A percentile compares a stretch with the other conserved stretches of the same genome.
phyloP scores from a whole-genome alignment of 192 early-diverging fungal genomes.

The Borealophlyctis nickersoniae region DNA sequence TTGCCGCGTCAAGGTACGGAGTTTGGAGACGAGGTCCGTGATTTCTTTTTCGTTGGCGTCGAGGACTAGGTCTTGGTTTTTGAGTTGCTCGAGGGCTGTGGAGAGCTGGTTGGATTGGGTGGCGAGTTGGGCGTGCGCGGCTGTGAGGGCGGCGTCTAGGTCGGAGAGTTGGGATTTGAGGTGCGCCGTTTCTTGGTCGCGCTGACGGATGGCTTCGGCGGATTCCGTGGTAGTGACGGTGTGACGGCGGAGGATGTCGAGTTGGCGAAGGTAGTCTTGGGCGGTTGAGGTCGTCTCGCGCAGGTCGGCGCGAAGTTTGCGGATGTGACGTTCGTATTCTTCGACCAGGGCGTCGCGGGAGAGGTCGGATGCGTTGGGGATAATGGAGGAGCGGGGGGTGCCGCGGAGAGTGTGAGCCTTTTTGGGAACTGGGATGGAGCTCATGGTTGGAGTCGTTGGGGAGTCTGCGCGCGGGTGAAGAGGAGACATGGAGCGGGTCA shows the following conservation, averaged over 20 bases:
- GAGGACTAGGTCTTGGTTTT: not conserved
- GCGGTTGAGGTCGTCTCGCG: constrained; percentile 14
- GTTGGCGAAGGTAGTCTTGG: constrained; percentile 1
- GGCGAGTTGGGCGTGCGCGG: not conserved
- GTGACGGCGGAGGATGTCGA: not conserved
- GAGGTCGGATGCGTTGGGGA: constrained; percentile 3
- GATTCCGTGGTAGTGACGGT: too few relatives aligned
- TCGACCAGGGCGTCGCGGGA: constrained; percentile 1
- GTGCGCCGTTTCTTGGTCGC: too few relatives aligned
- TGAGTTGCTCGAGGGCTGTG: too few relatives aligned
- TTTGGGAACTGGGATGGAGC: constrained; percentile 17
- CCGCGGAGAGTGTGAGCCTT: constrained; percentile 7
- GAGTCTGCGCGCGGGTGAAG: not conserved
- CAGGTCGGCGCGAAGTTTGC: constrained; percentile 12
- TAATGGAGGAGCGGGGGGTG: not conserved
- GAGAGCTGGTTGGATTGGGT: not conserved
- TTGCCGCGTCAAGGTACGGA: not conserved
- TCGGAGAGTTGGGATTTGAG: not conserved
- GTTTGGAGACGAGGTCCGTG: not conserved
- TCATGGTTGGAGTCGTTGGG: not conserved
- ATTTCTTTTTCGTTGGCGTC: not conserved
- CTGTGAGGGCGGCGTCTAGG: not conserved
- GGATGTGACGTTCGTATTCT: not conserved
- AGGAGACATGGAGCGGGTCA: not conserved
- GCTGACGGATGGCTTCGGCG: too few relatives aligned